A percentile compares a stretch with the other conserved stretches of the same genome.
Conservation (phyloP, 2,329 filamentous ascomycete genomes). For the Magnaporthiopsis poae region DNA sequence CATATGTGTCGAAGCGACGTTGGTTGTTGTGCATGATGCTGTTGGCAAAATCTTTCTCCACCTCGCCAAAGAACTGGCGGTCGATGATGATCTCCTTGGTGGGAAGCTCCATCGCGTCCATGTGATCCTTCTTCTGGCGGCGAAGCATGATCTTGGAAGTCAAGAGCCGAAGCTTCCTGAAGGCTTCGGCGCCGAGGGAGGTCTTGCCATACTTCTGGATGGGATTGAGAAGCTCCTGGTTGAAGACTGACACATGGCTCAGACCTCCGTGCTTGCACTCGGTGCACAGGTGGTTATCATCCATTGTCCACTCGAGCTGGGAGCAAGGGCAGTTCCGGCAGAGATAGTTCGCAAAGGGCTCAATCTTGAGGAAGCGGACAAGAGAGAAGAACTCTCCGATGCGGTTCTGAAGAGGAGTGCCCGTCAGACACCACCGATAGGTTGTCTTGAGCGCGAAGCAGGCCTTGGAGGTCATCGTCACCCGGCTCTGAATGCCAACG, state of each 20-base stretch:
- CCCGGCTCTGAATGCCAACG: conserved; percentile 44
- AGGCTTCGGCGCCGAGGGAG: conserved; percentile 57
- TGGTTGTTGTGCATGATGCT: conserved; percentile 90
- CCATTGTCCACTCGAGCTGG: conserved; percentile 72
- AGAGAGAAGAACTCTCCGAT: conserved; percentile 96
- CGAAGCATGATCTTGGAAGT: conserved; percentile 93
- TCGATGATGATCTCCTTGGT: conserved; percentile 88
- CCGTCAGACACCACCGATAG: conserved; percentile 92
- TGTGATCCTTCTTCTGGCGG: conserved; percentile 86
- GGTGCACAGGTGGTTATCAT: conserved; percentile 55
- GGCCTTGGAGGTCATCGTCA: conserved; percentile 84
- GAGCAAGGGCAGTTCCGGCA: conserved; percentile 80
- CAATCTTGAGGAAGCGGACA: conserved; percentile 78
- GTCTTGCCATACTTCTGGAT: conserved; percentile 53
- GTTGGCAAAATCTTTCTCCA: conserved; percentile 87
- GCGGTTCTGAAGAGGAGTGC: conserved; percentile 90
- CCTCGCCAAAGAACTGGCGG: conserved; percentile 91
- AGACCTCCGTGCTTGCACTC: conserved; percentile 49
- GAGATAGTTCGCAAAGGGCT: conserved; percentile 85
- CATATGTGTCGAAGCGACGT: conserved; percentile 89
- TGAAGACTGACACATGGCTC: conserved; percentile 50
- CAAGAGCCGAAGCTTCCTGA: conserved; percentile 74
- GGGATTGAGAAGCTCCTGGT: conserved; percentile 82
- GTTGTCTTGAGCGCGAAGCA: conserved; percentile 82
- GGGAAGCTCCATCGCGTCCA: conserved; percentile 88